Percentiles rank a stretch among this genome's conserved stretches.
Evolutionary conservation across 2,329 filamentous ascomycete species (phyloP).

Genomic region (Aspergillus jensenii): DNA sequence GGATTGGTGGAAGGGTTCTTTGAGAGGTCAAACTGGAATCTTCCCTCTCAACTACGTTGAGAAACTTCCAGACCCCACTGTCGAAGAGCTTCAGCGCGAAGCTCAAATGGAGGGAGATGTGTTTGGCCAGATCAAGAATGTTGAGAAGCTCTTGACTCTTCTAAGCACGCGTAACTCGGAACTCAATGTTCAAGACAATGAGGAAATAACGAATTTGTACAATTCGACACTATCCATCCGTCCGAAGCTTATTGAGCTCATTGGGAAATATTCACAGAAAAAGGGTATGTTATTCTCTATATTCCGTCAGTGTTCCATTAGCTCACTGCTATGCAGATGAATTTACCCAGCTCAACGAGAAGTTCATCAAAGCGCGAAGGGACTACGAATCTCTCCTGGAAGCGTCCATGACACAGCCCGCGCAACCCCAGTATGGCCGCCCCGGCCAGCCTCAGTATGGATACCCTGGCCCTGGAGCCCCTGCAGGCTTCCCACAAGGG

Average conservation of each 20-base stretch:
- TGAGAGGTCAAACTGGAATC: constrained; percentile 93
- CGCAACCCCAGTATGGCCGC: constrained; percentile 74
- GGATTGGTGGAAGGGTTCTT: constrained; percentile 97
- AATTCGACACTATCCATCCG: constrained; percentile 92
- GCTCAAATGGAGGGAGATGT: constrained; percentile 90
- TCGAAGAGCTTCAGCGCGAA: constrained; percentile 90
- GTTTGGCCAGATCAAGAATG: constrained; percentile 74
- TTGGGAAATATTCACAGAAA: constrained; percentile 98
- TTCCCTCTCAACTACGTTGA: constrained; percentile 99
- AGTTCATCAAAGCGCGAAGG: constrained; percentile 96
- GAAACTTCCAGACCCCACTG: constrained; percentile 91
- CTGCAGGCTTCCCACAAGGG: constrained; percentile 35
- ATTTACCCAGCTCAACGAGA: constrained; percentile 97
- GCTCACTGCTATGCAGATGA: constrained; percentile 64
- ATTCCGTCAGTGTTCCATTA: not conserved
- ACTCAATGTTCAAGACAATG: constrained; percentile 84
- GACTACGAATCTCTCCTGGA: constrained; percentile 97
- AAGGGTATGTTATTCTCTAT: constrained; percentile 64
- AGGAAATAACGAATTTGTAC: constrained; percentile 89
- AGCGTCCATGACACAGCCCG: constrained; percentile 93
- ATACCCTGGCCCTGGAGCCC: constrained; percentile 30
- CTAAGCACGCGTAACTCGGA: constrained; percentile 83
- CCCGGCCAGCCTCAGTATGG: constrained; percentile 39
- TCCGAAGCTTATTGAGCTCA: constrained; percentile 95
- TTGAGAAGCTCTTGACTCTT: constrained; percentile 80